Evolutionary conservation across 1,284 basidiomycete species (phyloP), one percentile per base, ranked within the genome.

Genomic region (Apiotrichum veenhuisii): DNA sequence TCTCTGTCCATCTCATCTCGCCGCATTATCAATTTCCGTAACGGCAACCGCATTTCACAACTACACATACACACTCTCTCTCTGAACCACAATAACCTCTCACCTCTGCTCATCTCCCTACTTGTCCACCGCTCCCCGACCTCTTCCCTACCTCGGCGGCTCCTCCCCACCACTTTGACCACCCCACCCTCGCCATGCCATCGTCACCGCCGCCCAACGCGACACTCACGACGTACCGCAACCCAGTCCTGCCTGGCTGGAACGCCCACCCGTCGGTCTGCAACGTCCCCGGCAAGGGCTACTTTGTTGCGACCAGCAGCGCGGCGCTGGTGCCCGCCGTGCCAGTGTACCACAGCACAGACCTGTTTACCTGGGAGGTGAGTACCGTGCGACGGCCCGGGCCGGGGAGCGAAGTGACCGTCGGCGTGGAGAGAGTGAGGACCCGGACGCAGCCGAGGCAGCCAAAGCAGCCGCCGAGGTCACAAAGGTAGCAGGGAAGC

Each of bases 241-340:
- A 69, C 50, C 68, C 66, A 3, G 67, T 71, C 50, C 40, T 67
- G 2, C 60, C 66, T 5, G 68, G 69, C n/a, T 68, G 68, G 64
- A 69, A 71, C 56, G 68, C 69, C 5, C 66, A 71, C 44, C 69
- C 69, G 1, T 64, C 69, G 3, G 61, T 69, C 30, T 54, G 56
- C 42, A 52, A 49, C 33, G 63, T 64, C 11, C 52, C 52, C 14
- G 66, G 64, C 17, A 43, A 62, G 15, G 63, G 54, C 23, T 69
- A 68, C 52, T 71, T 66, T 57, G 26, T 68, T 30, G 49, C 57
- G 15, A 67, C 66, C 2, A 64, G 63, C 20, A 65, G 65, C 14
- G 69, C 68, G 51, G 62, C 67, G 40, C 66, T 54, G 55, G 66
- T 65, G 37, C 69, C 69, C 18, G 69, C 64, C 12, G 53, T 67